Percentiles rank a stretch among this genome's conserved stretches.
Evolutionary conservation across 2,329 filamentous ascomycete species (phyloP).

Genomic region (Byssoonygena ceratinophila): DNA sequence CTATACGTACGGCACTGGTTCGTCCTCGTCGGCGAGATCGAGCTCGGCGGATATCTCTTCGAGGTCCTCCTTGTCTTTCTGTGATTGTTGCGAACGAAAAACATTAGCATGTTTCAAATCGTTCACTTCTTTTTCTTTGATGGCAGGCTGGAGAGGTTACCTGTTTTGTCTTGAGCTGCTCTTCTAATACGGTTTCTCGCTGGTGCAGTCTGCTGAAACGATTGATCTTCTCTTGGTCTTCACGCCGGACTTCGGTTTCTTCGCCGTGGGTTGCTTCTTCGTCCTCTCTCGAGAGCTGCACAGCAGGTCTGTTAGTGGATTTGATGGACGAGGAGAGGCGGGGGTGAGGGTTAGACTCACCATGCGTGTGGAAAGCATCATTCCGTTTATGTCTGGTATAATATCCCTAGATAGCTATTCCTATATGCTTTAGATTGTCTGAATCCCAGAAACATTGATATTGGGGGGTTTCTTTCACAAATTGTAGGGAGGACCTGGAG

Average conservation of each 20-base stretch:
- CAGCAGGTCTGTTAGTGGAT: neutral
- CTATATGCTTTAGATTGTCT: no score
- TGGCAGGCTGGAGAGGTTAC: conserved; percentile 40
- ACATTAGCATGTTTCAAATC: neutral
- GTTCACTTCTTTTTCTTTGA: no score
- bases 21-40: conserved; percentile 90
- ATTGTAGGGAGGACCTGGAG: no score
- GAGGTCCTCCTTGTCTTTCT: conserved; percentile 98
- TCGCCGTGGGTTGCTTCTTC: conserved; percentile 62
- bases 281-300: conserved; percentile 86
- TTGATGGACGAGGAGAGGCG: neutral
- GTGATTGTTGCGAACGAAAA: conserved; percentile 1
- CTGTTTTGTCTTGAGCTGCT: conserved; percentile 67
- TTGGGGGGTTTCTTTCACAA: no score
- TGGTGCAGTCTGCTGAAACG: conserved; percentile 90
- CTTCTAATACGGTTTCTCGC: conserved; percentile 65
- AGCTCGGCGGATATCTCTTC: conserved; percentile 86
- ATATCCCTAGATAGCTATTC: no score
- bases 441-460: no score
- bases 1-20: conserved; percentile 75
- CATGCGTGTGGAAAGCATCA: conserved; percentile 52
- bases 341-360: conserved; percentile 35
- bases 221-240: conserved; percentile 99
- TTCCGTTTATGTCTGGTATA: no score
- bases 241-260: conserved; percentile 85